phyloP scores from a whole-genome alignment of 768 basidiomycete genomes.

The Gymnopilus junonius region DNA sequence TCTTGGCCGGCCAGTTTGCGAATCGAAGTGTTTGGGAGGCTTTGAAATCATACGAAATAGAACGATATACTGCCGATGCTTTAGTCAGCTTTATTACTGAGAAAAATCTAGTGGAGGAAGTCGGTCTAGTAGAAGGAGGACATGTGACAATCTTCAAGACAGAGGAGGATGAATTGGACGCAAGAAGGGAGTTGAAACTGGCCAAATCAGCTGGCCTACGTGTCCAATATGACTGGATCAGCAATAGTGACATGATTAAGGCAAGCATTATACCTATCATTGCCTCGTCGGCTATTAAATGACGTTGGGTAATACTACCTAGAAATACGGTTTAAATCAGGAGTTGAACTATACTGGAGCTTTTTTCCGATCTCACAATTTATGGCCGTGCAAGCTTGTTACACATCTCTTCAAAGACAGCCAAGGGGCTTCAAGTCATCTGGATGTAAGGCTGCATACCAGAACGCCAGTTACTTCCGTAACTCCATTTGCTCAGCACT shows the following conservation, averaged over 20 bases:
- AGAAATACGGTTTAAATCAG: slow-evolving; percentile 35
- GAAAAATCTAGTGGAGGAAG: slow-evolving; percentile 45
- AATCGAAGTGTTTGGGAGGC: slow-evolving; percentile 61
- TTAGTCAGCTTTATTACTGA: slow-evolving; percentile 54
- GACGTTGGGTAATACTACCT: neutral
- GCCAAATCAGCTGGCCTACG: slow-evolving; percentile 56
- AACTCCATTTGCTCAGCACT: neutral
- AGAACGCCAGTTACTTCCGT: slow-evolving; percentile 69
- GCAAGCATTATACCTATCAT: slow-evolving; percentile 36
- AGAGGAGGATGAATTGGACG: slow-evolving; percentile 42
- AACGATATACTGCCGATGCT: slow-evolving; percentile 54
- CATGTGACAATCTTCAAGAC: slow-evolving; percentile 57
- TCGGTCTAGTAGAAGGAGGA: slow-evolving; percentile 67
- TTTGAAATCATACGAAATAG: slow-evolving; percentile 53
- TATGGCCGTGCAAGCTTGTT: slow-evolving; percentile 84
- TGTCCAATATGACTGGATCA: slow-evolving; percentile 47
- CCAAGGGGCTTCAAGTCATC: slow-evolving; percentile 16
- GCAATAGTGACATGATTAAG: slow-evolving; percentile 46
- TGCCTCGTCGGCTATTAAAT: neutral
- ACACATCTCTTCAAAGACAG: slow-evolving; percentile 61
- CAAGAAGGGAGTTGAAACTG: slow-evolving; percentile 50
- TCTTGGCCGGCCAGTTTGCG: slow-evolving; percentile 27
- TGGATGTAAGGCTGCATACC: slow-evolving; percentile 69
- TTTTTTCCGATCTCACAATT: slow-evolving; percentile 58
- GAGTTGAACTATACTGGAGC: slow-evolving; percentile 58